Evolutionary conservation across 2,329 filamentous ascomycete genomes (phyloP), one percentile per base, ranked within the genome.

Genomic region (Neopestalotiopsis sp.): DNA sequence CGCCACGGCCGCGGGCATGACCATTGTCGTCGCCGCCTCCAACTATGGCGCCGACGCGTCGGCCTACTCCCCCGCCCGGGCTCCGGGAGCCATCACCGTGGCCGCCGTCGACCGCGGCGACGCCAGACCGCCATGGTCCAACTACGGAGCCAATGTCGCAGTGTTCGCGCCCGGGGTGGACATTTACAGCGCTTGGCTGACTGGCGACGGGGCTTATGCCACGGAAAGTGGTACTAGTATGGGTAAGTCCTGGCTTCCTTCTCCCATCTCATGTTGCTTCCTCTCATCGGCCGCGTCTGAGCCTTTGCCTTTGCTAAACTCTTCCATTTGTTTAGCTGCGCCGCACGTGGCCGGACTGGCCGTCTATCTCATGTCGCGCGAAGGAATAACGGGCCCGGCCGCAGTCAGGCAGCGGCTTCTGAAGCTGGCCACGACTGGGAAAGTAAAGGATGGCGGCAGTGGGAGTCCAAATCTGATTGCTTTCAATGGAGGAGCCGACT

Each of bases 291-390:
- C 13, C 13, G 17, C 57, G 17, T 14, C 13, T 24, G n/a, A 38
- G 17, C 10, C 40, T 30, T 28, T 14, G 56, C 28, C 12, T 65
- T 56, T 58, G 61, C 49, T 13, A 64, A 20, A 14, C 30, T 9
- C 40, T 34, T 63, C 14, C 3, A 24, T 38, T 53, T 34, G 38
- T 20, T 7, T 10, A 70, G 73, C 76, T 20, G 67, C 71, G 14
- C 76, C 76, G 24, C 74, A 77, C 34, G 70, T 77, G 14, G 74
- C 75, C 14, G 76, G 76, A 4, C 64, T 76, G 14, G 71, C 69
- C 14, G 74, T 75, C 9, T 76, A 76, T 38, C 58, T 76, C 28
- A 75, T 74, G 67, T 74, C 74, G 61, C 71, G 72, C 42, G 71
- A 76, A 65, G 69, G 70, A 30, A 68, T 77, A 13, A 40, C 67